A percentile compares a stretch with the other conserved stretches of the same genome.
Evolutionary conservation across 176 grass and related monocot genomes (phyloP).

Genomic region (Poa annua): DNA sequence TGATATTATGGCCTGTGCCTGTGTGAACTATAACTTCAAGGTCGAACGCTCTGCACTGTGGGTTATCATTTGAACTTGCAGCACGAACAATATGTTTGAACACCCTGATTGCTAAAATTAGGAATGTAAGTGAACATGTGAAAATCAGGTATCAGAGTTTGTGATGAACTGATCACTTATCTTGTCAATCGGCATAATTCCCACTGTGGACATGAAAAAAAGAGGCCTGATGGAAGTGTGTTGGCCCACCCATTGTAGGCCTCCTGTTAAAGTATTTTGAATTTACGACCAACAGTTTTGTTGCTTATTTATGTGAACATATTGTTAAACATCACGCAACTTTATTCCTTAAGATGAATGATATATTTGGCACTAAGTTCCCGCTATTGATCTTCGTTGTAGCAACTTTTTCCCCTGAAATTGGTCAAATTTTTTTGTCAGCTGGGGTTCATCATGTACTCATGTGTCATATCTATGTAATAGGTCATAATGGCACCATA

Average conservation of each 20-base stretch:
- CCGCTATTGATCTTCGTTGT: slow-evolving; percentile 20
- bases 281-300: not conserved
- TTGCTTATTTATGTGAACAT: not conserved
- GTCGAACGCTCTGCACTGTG: not conserved
- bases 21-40: not conserved
- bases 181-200: not conserved
- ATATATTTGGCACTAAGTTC: not conserved
- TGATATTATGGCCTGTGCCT: not conserved
- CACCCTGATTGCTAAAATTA: not conserved
- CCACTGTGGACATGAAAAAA: not conserved
- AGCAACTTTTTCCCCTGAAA: not conserved
- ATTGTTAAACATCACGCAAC: not conserved
- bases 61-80: slow-evolving; percentile 26
- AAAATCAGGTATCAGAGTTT: slow-evolving; percentile 3
- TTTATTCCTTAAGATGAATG: not conserved
- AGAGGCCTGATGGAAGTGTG: not conserved
- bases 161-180: not conserved
- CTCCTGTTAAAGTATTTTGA: not conserved
- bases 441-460: slow-evolving; percentile 12
- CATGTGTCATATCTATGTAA: slow-evolving; percentile 5
- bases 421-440: not conserved
- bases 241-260: not conserved
- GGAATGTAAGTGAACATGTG: not conserved
- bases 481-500: slow-evolving; percentile 94
- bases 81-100: not conserved